These are phyloP conservation scores for Volvox africanus DNA, from an alignment of 139 green algal species.

Conservation along the genomic window DNA sequence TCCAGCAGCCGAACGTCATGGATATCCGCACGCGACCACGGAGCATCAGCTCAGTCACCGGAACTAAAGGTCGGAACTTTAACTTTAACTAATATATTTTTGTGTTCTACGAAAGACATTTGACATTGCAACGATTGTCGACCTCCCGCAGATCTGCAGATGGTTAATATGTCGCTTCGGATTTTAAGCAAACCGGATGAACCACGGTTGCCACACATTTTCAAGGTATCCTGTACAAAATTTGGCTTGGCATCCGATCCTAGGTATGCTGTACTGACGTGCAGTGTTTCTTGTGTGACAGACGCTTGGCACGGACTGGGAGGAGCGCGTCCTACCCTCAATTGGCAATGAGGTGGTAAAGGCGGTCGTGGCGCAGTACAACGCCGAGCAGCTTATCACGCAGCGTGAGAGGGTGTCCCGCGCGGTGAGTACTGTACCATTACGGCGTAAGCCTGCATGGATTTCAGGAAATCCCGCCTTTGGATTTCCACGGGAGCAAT, in stretches of 20 bases:
- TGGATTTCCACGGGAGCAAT: background rate
- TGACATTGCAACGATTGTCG: too few relatives aligned
- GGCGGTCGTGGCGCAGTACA: constrained; percentile 98
- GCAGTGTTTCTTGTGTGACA: constrained; percentile 48
- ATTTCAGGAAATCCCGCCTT: too few relatives aligned
- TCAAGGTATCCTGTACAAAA: constrained; percentile 67
- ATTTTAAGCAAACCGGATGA: constrained; percentile 95
- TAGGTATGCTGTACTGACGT: background rate
- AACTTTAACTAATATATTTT: background rate
- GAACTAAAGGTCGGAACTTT: constrained; percentile 91
- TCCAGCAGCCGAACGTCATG: constrained; percentile 95
- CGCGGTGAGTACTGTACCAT: constrained; percentile 60
- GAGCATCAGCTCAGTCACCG: constrained; percentile 96
- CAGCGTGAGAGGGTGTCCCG: constrained; percentile 93
- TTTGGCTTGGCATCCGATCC: background rate
- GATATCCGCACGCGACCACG: constrained; percentile 96
- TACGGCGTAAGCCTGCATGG: too few relatives aligned
- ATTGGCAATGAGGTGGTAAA: constrained; percentile 99
- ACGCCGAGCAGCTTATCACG: constrained; percentile 99
- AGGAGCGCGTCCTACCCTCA: constrained; percentile 98
- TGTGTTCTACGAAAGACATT: background rate
- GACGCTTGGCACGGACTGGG: constrained; percentile 95
- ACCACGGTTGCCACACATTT: constrained; percentile 88
- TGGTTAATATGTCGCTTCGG: constrained; percentile 98
- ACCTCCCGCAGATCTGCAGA: constrained; percentile 93